Base-by-base conservation (phyloP, 2,329 filamentous ascomycete species). In the Penicillium sp. region DNA sequence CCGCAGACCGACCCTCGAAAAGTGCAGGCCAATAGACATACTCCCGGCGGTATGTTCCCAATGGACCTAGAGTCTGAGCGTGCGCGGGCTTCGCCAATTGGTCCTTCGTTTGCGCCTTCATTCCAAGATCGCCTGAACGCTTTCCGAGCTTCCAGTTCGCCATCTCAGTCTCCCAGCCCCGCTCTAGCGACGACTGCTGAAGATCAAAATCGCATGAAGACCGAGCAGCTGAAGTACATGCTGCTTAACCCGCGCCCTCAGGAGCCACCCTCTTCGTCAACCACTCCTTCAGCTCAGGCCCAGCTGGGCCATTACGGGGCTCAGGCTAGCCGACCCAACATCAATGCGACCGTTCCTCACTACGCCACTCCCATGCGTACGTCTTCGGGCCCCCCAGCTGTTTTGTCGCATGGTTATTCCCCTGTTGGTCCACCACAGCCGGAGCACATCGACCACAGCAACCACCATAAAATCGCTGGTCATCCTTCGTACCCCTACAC, bases 41-140 rank as follows among this genome's bases (percentile, higher is more conserved):
- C 81, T 2, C 75, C 82, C 33, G 82, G 82, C 55, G 84, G 83
- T 26, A 83, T 91, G 33, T 90, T 92, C 61, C 75, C 86, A 7
- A 83, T 87, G 63, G 92, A 96, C 71, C 79, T 93, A 49, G 87
- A 91, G 65, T 84, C 81, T 19, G 74, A 80, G n/a, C 76, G 52
- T 40, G 10, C 75, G 43, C 81, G 82, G 22, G 80, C 81, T 46
- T 81, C 79, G 49, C 79, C 82, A 33, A 84, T 87, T 66, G 89
- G 84, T 3, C 87, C 87, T 30, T 84, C 89, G 1, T 91, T 91
- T 73, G 88, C 89, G 4, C 89, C 88, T 14, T 76, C 80, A 8
- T 81, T 80, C 62, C 77, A 76, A 60, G 78, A 81, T 61, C 75
- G 79, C 55, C 80, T 81, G 73, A 76, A 78, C 53, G 78, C 78